Conservation (phyloP, 306 rosid genomes). For the Pterocarpus macrocarpus region DNA sequence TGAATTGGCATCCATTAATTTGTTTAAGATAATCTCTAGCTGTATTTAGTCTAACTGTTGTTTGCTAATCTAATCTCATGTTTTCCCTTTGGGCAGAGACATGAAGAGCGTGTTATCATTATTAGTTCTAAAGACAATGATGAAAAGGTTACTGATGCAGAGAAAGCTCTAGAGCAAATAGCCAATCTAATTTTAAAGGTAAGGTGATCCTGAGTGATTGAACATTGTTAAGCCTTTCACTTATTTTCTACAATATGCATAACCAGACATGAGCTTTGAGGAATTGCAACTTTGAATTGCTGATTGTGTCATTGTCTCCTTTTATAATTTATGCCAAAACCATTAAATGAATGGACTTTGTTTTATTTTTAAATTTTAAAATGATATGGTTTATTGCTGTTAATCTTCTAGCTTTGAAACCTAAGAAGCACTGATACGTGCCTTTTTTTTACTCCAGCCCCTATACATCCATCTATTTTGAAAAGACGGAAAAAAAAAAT, state of each 20-base stretch:
- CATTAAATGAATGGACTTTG: background rate
- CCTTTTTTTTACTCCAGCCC: background rate
- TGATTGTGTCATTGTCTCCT: background rate
- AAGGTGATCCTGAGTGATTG: constrained; percentile 33
- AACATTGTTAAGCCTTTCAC: constrained; percentile 26
- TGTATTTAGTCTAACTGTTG: constrained; percentile 9
- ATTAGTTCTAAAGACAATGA: constrained; percentile 84
- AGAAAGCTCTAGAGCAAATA: constrained; percentile 84
- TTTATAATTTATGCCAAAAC: constrained; percentile 26
- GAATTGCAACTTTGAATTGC: constrained; percentile 16
- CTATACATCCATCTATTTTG: background rate
- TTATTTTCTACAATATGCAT: constrained; percentile 11
- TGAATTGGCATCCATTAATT: constrained; percentile 8
- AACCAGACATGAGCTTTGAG: constrained; percentile 21
- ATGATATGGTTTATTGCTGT: constrained; percentile 6
- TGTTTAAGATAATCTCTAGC: constrained; percentile 5
- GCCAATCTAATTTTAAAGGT: constrained; percentile 85
- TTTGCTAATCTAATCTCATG: constrained; percentile 37
- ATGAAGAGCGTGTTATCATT: constrained; percentile 95
- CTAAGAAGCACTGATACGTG: background rate
- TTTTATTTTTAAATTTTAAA: constrained; percentile 28
- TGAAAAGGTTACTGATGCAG: constrained; percentile 75
- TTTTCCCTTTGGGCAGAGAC: constrained; percentile 66
- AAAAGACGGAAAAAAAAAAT: too few species aligned
- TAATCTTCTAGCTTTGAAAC: constrained; percentile 20